Evolutionary conservation across 768 basidiomycete genomes (phyloP).

Genomic region (Kwoniella pini): DNA sequence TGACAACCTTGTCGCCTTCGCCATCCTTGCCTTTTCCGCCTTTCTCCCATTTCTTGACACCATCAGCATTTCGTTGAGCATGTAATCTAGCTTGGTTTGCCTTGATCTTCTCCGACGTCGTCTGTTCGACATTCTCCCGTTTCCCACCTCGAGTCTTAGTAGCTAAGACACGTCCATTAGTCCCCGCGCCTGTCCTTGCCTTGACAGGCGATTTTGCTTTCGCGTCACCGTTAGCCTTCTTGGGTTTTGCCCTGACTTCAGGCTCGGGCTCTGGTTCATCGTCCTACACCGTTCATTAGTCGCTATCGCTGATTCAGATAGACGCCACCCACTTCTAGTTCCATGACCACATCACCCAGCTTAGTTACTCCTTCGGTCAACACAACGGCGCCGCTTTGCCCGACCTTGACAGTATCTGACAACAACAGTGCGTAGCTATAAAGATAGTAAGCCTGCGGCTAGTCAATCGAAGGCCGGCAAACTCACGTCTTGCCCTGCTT

Average conservation of each 20-base stretch:
- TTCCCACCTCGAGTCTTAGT: conserved; percentile 82
- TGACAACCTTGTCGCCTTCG: conserved; percentile 91
- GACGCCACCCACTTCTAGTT: conserved; percentile 36
- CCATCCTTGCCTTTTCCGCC: conserved; percentile 71
- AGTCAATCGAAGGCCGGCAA: neutral
- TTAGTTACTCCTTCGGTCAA: conserved; percentile 83
- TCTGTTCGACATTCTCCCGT: conserved; percentile 77
- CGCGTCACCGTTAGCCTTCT: conserved; percentile 63
- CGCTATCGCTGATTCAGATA: neutral
- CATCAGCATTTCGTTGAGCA: conserved; percentile 70
- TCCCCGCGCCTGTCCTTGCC: conserved; percentile 57
- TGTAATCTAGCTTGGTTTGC: conserved; percentile 88
- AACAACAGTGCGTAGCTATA: conserved; percentile 81
- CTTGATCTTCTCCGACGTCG: conserved; percentile 72
- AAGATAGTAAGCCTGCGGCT: neutral
- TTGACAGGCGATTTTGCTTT: conserved; percentile 44
- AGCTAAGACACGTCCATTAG: conserved; percentile 80
- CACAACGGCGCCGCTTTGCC: conserved; percentile 60
- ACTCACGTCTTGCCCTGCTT: conserved; percentile 68
- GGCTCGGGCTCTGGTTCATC: conserved; percentile 38
- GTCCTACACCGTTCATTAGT: conserved; percentile 48
- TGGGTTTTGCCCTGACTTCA: conserved; percentile 60
- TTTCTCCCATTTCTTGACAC: conserved; percentile 78
- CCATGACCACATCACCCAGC: conserved; percentile 72
- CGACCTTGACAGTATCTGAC: conserved; percentile 82